Evolutionary conservation across 352 stramenopile species (phyloP).

Genomic region (Thraustochytrium aureum): DNA sequence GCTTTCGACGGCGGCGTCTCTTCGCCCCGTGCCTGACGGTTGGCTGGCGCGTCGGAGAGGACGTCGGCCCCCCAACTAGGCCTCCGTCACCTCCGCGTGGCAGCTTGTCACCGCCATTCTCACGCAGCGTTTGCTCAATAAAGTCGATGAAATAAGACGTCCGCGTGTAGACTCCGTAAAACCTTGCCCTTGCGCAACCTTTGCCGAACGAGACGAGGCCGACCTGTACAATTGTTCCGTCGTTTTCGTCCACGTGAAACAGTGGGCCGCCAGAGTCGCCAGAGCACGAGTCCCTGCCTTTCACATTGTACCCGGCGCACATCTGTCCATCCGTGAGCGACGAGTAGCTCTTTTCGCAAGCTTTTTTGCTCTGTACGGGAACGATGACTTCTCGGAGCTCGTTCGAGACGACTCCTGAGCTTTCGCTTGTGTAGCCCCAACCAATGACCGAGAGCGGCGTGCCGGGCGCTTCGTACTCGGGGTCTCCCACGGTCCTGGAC

Average conservation of each 20-base stretch:
- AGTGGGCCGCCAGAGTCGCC: conserved; percentile 37
- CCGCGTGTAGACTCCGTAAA: conserved; percentile 30
- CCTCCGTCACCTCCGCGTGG: too few species aligned
- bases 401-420: background rate
- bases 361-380: background rate
- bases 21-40: too few species aligned
- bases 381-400: background rate
- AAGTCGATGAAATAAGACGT: background rate
- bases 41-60: too few species aligned
- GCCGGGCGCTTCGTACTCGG: background rate
- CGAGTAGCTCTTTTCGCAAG: background rate
- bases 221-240: background rate
- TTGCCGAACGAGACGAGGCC: conserved; percentile 19
- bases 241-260: background rate
- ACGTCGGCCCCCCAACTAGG: too few species aligned
- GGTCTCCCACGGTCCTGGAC: background rate
- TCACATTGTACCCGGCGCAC: conserved; percentile 1
- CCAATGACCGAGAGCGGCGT: background rate
- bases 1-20: too few species aligned
- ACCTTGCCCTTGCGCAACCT: background rate
- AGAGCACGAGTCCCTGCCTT: conserved; percentile 2
- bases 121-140: background rate
- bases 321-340: background rate
- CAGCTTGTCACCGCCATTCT: background rate
- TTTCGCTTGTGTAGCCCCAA: conserved; percentile 10